A percentile compares a stretch with the other conserved stretches of the same genome.
These are phyloP conservation scores for Borovskyia barvae DNA, from an alignment of 208 protist species.

Conservation along the genomic window DNA sequence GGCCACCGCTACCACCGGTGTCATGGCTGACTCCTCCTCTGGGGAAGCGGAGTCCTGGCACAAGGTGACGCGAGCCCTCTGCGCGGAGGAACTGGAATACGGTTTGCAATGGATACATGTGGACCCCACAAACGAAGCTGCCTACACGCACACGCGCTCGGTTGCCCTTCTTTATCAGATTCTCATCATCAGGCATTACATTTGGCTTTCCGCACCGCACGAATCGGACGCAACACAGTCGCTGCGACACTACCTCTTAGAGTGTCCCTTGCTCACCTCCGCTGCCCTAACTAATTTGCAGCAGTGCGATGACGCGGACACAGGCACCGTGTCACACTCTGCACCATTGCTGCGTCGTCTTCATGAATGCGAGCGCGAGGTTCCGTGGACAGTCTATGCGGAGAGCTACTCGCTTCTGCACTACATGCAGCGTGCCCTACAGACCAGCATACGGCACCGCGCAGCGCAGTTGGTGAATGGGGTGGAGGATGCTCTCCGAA, in stretches of 20 bases:
- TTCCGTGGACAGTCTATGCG: constrained; percentile 41
- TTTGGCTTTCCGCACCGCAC: constrained; percentile 1
- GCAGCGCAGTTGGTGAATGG: constrained; percentile 31
- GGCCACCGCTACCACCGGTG: neutral
- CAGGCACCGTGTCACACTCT: constrained; percentile 8
- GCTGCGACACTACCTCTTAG: constrained; percentile 11
- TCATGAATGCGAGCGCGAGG: neutral
- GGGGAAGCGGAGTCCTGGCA: neutral
- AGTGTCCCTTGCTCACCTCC: constrained; percentile 11
- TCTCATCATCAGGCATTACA: constrained; percentile 14
- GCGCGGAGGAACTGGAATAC: constrained; percentile 54
- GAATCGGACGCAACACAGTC: neutral
- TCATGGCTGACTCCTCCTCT: too few relatives aligned
- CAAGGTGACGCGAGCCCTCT: constrained; percentile 23
- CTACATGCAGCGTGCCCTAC: constrained; percentile 25
- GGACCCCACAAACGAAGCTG: constrained; percentile 74
- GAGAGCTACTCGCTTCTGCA: constrained; percentile 41
- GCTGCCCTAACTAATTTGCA: constrained; percentile 3
- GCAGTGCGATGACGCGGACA: constrained; percentile 3
- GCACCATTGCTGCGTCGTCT: neutral
- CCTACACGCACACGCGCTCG: constrained; percentile 56
- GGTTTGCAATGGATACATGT: constrained; percentile 57
- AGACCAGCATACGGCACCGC: constrained; percentile 13
- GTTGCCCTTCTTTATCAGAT: constrained; percentile 49
- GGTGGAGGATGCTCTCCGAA: constrained; percentile 12